Percentiles rank a stretch among this genome's conserved stretches.
Conservation (phyloP, 176 grass and related monocot genomes). For the Oropetium thomaeum region DNA sequence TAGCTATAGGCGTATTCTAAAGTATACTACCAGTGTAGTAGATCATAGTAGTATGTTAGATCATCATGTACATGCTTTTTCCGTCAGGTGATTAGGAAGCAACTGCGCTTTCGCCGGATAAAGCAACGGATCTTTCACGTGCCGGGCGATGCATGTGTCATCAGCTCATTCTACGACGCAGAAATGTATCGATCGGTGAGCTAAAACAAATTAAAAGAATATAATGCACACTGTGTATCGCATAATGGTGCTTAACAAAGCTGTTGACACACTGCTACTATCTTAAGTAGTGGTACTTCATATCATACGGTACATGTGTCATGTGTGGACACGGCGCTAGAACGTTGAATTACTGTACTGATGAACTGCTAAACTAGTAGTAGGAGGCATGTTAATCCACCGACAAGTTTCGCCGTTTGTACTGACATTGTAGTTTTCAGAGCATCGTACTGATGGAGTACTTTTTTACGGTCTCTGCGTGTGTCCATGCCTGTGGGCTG, state of each 20-base stretch:
- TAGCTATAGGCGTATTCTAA: too few species aligned
- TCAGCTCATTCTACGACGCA: not conserved
- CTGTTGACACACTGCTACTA: not conserved
- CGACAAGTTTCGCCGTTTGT: not conserved
- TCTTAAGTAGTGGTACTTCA: too few species aligned
- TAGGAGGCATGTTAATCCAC: not conserved
- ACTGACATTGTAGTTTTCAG: not conserved
- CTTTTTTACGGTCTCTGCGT: not conserved
- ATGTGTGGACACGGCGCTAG: not conserved
- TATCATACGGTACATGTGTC: not conserved
- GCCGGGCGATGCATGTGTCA: not conserved
- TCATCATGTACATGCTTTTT: not conserved
- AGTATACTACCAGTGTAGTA: too few species aligned
- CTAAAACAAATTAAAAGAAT: not conserved
- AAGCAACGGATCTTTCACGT: constrained; percentile 27
- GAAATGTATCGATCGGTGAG: not conserved
- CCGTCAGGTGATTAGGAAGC: constrained; percentile 23
- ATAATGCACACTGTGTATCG: too few species aligned
- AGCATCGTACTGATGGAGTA: not conserved
- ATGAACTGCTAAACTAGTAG: not conserved
- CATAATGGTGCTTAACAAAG: constrained; percentile 5
- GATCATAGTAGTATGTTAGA: not conserved
- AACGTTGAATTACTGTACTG: constrained; percentile 1
- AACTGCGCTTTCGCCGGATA: not conserved
- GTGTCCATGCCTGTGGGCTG: not conserved